Evolutionary conservation across 768 basidiomycete genomes (phyloP).

Genomic region (Hypsizygus marmoreus): DNA sequence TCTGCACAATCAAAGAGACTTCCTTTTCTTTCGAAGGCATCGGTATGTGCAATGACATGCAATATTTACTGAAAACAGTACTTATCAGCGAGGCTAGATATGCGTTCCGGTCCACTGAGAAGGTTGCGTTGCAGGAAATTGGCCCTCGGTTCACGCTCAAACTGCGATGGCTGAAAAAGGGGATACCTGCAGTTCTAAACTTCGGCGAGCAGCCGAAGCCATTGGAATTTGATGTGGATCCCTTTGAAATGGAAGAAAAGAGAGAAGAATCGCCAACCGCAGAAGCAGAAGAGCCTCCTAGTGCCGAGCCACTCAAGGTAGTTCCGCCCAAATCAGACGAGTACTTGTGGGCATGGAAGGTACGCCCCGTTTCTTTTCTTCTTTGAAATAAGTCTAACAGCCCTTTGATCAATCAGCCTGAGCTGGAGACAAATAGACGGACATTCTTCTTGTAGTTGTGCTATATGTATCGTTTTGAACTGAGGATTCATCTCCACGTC

Average conservation of each 20-base stretch:
- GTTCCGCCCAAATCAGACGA: constrained; percentile 73
- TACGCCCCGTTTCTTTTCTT: constrained; percentile 33
- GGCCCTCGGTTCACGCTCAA: constrained; percentile 97
- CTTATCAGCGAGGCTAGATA: constrained; percentile 52
- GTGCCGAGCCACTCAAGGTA: constrained; percentile 24
- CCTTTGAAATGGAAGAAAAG: constrained; percentile 33
- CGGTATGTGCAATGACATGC: constrained; percentile 50
- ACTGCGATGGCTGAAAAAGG: constrained; percentile 85
- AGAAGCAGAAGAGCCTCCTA: constrained; percentile 21
- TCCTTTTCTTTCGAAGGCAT: constrained; percentile 95
- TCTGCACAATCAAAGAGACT: constrained; percentile 96
- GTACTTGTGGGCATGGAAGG: constrained; percentile 91
- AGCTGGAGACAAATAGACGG: constrained; percentile 85
- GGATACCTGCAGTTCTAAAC: constrained; percentile 78
- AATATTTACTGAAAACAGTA: background rate
- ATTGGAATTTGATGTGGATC: constrained; percentile 53
- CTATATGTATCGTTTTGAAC: background rate
- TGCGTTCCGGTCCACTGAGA: constrained; percentile 89
- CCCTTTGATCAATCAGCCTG: constrained; percentile 56
- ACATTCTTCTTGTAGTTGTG: constrained; percentile 81
- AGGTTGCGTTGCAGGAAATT: constrained; percentile 94
- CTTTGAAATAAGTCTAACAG: constrained; percentile 6
- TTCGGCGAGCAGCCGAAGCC: constrained; percentile 63
- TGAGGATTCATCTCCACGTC: too few relatives aligned
- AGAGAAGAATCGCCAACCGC: constrained; percentile 26